A percentile compares a stretch with the other conserved stretches of the same genome.
Evolutionary conservation across 179 eudicot genomes (phyloP).

Genomic region (Corrigiola litoralis): DNA sequence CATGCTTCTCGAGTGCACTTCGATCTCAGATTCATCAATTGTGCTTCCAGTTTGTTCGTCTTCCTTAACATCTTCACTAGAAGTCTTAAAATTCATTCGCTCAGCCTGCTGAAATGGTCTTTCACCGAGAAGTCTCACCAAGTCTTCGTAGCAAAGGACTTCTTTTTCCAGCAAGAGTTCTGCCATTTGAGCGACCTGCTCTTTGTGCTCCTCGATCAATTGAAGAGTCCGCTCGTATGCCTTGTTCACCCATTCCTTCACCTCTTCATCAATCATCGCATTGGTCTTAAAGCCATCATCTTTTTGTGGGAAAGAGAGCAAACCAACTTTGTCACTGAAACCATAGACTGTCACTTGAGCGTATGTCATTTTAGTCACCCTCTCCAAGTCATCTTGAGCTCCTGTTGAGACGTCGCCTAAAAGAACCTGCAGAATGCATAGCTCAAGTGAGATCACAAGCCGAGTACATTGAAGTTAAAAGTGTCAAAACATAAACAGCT

Average conservation of each 20-base stretch:
- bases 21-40: too few relatives aligned
- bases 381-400: constrained; percentile 79
- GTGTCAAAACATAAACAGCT: neutral
- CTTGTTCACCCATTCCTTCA: constrained; percentile 69
- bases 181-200: constrained; percentile 66
- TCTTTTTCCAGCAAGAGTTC: constrained; percentile 70
- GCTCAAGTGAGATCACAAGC: neutral
- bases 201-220: constrained; percentile 58
- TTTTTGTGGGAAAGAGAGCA: constrained; percentile 63
- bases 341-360: constrained; percentile 81
- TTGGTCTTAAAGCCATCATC: constrained; percentile 37
- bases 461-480: neutral
- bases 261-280: constrained; percentile 68
- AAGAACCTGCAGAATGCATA: constrained; percentile 44
- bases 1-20: too few relatives aligned
- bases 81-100: constrained; percentile 52
- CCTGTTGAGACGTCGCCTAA: constrained; percentile 74
- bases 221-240: constrained; percentile 55
- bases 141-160: constrained; percentile 69
- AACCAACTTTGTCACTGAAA: constrained; percentile 81
- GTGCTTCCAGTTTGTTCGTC: too few relatives aligned
- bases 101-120: constrained; percentile 56
- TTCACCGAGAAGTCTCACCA: constrained; percentile 59
- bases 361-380: constrained; percentile 80
- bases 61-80: constrained; percentile 45